These are phyloP conservation scores for Auricularia cornea DNA, from an alignment of 768 basidiomycete species.

Conservation along the genomic window DNA sequence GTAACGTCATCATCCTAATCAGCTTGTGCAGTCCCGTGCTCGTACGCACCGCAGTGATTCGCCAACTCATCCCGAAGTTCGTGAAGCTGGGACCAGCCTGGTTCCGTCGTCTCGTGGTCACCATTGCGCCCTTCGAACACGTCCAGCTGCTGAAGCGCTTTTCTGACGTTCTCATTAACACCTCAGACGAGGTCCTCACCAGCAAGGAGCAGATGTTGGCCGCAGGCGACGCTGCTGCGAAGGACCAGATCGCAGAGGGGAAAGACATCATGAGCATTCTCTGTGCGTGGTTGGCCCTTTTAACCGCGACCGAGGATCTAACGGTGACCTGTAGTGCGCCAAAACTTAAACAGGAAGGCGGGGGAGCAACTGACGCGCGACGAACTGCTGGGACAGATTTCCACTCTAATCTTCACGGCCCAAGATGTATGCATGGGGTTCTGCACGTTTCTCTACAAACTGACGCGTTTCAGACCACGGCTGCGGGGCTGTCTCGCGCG, in stretches of 20 bases:
- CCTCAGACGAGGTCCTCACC: not conserved
- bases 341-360: not conserved
- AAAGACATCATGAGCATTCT: slow-evolving; percentile 6
- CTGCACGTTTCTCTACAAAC: not conserved
- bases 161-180: not conserved
- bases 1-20: not conserved
- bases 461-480: slow-evolving; percentile 1
- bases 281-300: too few species aligned
- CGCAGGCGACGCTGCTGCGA: not conserved
- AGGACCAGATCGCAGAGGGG: slow-evolving; percentile 3
- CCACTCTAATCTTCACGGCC: not conserved
- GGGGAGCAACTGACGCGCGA: not conserved
- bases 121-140: not conserved
- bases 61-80: not conserved
- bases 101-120: not conserved
- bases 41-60: not conserved
- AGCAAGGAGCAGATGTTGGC: not conserved
- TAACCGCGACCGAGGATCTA: too few species aligned
- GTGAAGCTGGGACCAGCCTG: not conserved
- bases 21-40: not conserved
- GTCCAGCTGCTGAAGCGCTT: not conserved
- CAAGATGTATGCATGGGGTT: not conserved
- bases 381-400: not conserved
- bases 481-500: slow-evolving; percentile 3
- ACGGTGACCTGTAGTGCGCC: not conserved